Evolutionary conservation across 371 early-diverging fungal species (phyloP).

Genomic region (Mortierella sp.): DNA sequence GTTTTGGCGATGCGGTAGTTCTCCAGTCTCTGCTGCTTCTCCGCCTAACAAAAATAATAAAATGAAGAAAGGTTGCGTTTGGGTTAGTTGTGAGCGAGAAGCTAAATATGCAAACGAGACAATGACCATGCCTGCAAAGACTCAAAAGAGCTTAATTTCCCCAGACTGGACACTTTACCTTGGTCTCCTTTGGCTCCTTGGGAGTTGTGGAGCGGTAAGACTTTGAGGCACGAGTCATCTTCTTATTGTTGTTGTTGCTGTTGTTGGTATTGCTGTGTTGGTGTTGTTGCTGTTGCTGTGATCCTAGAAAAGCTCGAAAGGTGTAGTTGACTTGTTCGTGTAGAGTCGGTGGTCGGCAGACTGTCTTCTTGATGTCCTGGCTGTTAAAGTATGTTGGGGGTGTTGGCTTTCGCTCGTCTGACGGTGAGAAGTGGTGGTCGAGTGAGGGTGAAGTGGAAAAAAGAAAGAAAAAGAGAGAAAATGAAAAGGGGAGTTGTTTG

Average conservation of each 20-base stretch:
- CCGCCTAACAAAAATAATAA: slow-evolving; percentile 11
- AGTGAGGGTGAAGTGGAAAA: neutral
- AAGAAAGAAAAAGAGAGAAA: neutral
- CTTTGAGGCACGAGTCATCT: slow-evolving; percentile 25
- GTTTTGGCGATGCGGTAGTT: slow-evolving; percentile 31
- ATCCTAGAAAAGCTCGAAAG: neutral
- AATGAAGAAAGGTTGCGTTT: neutral
- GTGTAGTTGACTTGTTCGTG: neutral
- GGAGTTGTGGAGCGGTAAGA: slow-evolving; percentile 22
- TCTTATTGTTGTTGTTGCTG: neutral
- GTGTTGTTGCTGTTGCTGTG: neutral
- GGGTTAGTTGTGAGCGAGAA: neutral
- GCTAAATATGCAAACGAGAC: neutral
- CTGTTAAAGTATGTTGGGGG: neutral
- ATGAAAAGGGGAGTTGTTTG: neutral
- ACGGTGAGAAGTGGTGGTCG: neutral
- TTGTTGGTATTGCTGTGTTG: neutral
- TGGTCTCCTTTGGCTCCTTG: slow-evolving; percentile 35
- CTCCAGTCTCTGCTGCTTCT: slow-evolving; percentile 31
- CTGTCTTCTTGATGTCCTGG: neutral
- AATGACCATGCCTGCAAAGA: too few relatives aligned
- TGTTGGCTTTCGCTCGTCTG: neutral
- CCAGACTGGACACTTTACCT: slow-evolving; percentile 7
- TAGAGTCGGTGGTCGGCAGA: neutral
- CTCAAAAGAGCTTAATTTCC: too few relatives aligned